Evolutionary conservation across 1,139 yeast species (phyloP), one percentile per base, ranked within the genome.

Genomic region (Hemisphaericaspora subhashii): DNA sequence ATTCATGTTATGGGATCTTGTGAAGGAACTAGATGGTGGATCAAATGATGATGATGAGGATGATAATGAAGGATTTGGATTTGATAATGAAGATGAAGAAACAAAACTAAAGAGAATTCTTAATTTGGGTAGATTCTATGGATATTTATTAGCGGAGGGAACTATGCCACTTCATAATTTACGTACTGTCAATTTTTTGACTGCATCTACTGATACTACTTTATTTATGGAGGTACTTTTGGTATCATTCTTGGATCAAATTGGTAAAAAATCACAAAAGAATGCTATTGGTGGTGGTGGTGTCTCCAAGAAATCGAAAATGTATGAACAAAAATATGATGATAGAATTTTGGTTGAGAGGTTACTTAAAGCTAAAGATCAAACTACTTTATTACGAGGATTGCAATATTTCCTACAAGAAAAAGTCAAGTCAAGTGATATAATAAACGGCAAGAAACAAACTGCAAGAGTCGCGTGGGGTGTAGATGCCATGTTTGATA

Each of bases 1-100:
- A 56, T 89, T 92, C 58, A 72, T 81, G 55, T 70, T 94, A 33
- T 94, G 98, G 98, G 96, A 92, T 58, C 72, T 82, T 37, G 54
- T 90, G n/a, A 80, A 81, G 47, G 88, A 83, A 25, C 67, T 88
- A 35, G 96, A 85, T 50, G 68, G 66, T 5, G 40, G 55, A 3
- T 37, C 44, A 17, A 75, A 68, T 3, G 77, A 72, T 5, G 74
- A 61, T 3, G 70, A 60, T 6, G 70, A 65, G 5, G 71, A 64
- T 8, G 62, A 58, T 3, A 73, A 62, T 25, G 47, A 34, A 12
- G 26, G 22, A 5, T 41, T 36, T 29, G 64, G 65, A n/a, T 60
- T 54, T 40, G 71, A 63, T 31, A 65, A 57, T 6, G 66, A 57
- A 20, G 62, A 67, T 30, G 65, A 60, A 17, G 82, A 78, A 36